A percentile compares a stretch with the other conserved stretches of the same genome.
phyloP scores from a whole-genome alignment of 306 rosid species.

The Arachis hypogaea region DNA sequence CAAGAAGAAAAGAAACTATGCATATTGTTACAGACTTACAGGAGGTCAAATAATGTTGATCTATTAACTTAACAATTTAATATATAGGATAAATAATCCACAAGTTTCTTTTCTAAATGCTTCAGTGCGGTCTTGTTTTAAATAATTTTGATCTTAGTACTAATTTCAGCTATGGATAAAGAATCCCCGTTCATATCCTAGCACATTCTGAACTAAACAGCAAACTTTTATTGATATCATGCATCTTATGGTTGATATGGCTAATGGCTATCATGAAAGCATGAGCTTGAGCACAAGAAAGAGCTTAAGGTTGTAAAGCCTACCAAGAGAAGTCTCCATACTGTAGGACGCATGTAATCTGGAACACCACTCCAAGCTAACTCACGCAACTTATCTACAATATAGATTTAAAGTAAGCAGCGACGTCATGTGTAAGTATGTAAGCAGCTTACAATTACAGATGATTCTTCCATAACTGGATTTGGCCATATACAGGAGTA shows the following conservation, averaged over 20 bases:
- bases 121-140: conserved; percentile 10
- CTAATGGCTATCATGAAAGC: conserved; percentile 25
- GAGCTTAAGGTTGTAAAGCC: conserved; percentile 38
- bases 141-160: conserved; percentile 5
- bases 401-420: conserved; percentile 30
- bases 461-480: conserved; percentile 12
- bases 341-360: conserved; percentile 90
- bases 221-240: not conserved
- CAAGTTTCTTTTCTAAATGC: conserved; percentile 20
- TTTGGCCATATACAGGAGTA: not conserved
- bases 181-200: conserved; percentile 13
- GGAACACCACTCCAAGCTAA: conserved; percentile 96
- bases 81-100: conserved; percentile 10
- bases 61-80: conserved; percentile 25
- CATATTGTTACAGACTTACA: not conserved
- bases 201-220: conserved; percentile 7
- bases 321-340: conserved; percentile 98
- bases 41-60: not conserved
- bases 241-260: conserved; percentile 6
- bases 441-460: conserved; percentile 9
- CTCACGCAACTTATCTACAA: conserved; percentile 88
- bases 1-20: conserved; percentile 42
- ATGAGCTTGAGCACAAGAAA: conserved; percentile 6
- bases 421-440: conserved; percentile 1
- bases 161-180: conserved; percentile 7